Base-by-base conservation (phyloP, 495 filamentous ascomycete species). In the Ramalina peruviana region DNA sequence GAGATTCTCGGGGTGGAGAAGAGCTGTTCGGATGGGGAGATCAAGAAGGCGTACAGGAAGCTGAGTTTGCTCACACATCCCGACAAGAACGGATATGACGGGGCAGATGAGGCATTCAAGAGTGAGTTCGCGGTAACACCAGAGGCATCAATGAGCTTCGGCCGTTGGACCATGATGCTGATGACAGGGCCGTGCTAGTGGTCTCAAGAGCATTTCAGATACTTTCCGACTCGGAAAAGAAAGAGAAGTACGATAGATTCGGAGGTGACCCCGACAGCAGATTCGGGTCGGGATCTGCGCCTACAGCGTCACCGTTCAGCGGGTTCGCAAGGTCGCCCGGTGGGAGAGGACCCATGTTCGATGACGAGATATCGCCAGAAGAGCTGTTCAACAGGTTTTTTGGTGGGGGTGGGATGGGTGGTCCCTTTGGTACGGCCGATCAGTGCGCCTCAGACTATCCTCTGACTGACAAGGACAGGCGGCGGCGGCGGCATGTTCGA, bases 31-130 rank as follows among this genome's bases (percentile, higher is more conserved):
- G 89, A 95, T 55, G 67, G 68, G 50, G 88, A 94, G 60, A 85
- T 98, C 61, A 98, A 97, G 66, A 98, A 97, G 73, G 89, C 92
- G 3, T 98, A 98, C 68, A 75, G 88, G 59, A 96, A 96, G 67
- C 70, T 88, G 56, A 88, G 83, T 69, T 67, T 98, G 58, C 69
- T 95, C 58, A 96, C 90, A 49, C 92, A 98, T 71, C 92, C 92
- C 49, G 92, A 98, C 70, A 98, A 98, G 72, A 98, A 96, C 71
- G 89, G 87, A n/a, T 88, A 94, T 65, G 85, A 90, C 26, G 82
- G 89, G 33, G 89, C 92, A 48, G 92, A 95, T 65, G 92, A 98
- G 68, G 92, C 92, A 20, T 98, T 98, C 67, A 97, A 97, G 68
- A 67, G 81, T 85, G 62, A 68, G 80, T 72, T 36, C 6, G 3